Evolutionary conservation across 1,284 basidiomycete genomes (phyloP).

Genomic region (Lignosus rhinocerotis): DNA sequence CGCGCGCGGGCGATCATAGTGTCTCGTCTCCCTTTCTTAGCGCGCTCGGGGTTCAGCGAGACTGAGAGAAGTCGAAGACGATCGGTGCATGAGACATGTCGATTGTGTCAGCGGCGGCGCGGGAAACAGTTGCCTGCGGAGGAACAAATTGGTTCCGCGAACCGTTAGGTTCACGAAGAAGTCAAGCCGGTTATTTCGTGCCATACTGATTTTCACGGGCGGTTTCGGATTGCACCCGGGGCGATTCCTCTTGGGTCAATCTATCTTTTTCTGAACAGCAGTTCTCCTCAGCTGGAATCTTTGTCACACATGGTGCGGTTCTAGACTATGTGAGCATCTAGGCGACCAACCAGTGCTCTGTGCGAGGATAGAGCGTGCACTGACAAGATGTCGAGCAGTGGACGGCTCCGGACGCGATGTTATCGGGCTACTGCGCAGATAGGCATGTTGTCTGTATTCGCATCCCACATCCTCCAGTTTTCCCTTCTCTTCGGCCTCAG

Average conservation of each 20-base stretch:
- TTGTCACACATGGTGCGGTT: neutral
- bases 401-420: conserved; percentile 10
- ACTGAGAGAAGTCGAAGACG: neutral
- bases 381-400: conserved; percentile 1
- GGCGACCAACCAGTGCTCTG: neutral
- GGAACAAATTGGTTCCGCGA: conserved; percentile 20
- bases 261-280: conserved; percentile 13
- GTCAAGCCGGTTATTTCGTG: conserved; percentile 11
- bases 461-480: neutral
- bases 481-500: neutral
- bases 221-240: conserved; percentile 9
- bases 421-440: conserved; percentile 3
- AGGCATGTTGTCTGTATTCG: neutral
- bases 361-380: neutral
- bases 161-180: conserved; percentile 22
- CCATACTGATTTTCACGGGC: conserved; percentile 2
- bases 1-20: neutral
- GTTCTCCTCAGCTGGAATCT: neutral
- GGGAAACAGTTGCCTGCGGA: conserved; percentile 12
- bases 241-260: conserved; percentile 9
- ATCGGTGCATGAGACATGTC: conserved; percentile 6
- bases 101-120: conserved; percentile 17
- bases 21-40: neutral
- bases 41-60: conserved; percentile 1
- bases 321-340: neutral